phyloP scores from a whole-genome alignment of 1,284 basidiomycete genomes.

The Leucoagaricus sp. region DNA sequence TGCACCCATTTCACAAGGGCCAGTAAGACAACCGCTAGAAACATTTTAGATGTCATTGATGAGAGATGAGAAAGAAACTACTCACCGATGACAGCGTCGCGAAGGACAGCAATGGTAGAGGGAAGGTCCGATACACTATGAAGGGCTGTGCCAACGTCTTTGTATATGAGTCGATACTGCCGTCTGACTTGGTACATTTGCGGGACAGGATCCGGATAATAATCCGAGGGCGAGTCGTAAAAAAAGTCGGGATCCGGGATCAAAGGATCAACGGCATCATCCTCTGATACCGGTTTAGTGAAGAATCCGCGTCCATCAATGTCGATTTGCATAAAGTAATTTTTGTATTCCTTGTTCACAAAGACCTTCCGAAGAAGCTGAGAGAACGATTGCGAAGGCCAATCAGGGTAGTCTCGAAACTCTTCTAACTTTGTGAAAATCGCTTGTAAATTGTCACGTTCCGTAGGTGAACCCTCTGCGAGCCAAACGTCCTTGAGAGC shows the following conservation, averaged over 20 bases:
- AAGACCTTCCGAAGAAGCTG: not conserved
- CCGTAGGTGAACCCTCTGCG: not conserved
- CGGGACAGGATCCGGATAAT: too few relatives aligned
- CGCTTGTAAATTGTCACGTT: constrained; percentile 7
- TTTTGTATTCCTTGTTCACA: not conserved
- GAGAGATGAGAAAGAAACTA: too few relatives aligned
- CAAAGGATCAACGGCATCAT: not conserved
- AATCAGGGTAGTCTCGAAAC: not conserved
- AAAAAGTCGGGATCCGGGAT: not conserved
- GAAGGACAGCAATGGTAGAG: constrained; percentile 11
- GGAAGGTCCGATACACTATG: not conserved
- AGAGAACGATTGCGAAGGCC: not conserved
- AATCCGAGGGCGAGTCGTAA: not conserved
- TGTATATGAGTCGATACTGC: constrained; percentile 20
- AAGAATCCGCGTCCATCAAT: not conserved
- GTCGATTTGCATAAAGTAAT: constrained; percentile 3
- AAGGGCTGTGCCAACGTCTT: constrained; percentile 12
- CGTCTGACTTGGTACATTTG: constrained; percentile 11
- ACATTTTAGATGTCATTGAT: too few relatives aligned
- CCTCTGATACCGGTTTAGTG: not conserved
- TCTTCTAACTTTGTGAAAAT: constrained; percentile 3
- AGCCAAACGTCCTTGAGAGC: constrained; percentile 17
- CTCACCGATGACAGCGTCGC: constrained; percentile 20
- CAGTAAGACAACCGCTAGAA: too few relatives aligned
- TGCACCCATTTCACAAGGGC: constrained; percentile 25